phyloP scores from a whole-genome alignment of 2,329 filamentous ascomycete species.

The Curvularia eragrostidis region DNA sequence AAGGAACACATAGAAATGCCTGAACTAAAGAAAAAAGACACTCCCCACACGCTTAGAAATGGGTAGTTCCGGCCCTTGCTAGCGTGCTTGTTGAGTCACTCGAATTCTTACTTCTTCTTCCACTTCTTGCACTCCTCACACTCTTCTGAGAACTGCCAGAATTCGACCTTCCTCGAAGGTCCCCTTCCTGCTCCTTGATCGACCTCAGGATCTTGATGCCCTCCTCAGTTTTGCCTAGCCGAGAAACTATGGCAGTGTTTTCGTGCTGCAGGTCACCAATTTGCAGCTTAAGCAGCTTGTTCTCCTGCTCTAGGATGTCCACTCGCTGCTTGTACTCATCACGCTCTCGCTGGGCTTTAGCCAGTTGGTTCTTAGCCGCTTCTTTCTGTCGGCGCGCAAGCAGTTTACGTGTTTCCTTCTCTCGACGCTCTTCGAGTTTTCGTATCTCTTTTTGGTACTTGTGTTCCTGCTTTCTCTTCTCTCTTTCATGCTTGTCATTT shows the following conservation, averaged over 20 bases:
- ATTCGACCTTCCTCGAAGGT: slow-evolving; percentile 33
- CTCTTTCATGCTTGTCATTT: slow-evolving; percentile 68
- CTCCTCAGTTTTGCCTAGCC: slow-evolving; percentile 51
- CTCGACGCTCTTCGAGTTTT: slow-evolving; percentile 71
- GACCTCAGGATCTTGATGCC: slow-evolving; percentile 43
- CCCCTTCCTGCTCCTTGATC: slow-evolving; percentile 39
- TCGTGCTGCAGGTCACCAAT: slow-evolving; percentile 64
- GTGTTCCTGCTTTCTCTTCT: slow-evolving; percentile 54
- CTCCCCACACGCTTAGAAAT: slow-evolving; percentile 1
- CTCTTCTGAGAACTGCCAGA: slow-evolving; percentile 36
- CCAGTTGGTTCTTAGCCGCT: slow-evolving; percentile 59
- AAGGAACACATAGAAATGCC: not conserved
- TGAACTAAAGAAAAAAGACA: not conserved
- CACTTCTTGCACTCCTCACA: slow-evolving; percentile 30
- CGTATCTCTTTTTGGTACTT: slow-evolving; percentile 57
- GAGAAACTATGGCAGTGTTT: slow-evolving; percentile 60
- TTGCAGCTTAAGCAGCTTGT: slow-evolving; percentile 58
- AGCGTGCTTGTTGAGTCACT: slow-evolving; percentile 17
- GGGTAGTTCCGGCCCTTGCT: slow-evolving; percentile 20
- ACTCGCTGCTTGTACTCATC: slow-evolving; percentile 56
- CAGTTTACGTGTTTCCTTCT: slow-evolving; percentile 68
- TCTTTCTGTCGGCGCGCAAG: slow-evolving; percentile 70
- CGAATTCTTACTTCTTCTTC: slow-evolving; percentile 19
- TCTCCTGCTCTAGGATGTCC: slow-evolving; percentile 57
- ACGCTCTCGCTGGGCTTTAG: slow-evolving; percentile 56